These are phyloP conservation scores for Salinomyces thailandicus DNA, from an alignment of 2,329 filamentous ascomycete species.

Conservation along the genomic window DNA sequence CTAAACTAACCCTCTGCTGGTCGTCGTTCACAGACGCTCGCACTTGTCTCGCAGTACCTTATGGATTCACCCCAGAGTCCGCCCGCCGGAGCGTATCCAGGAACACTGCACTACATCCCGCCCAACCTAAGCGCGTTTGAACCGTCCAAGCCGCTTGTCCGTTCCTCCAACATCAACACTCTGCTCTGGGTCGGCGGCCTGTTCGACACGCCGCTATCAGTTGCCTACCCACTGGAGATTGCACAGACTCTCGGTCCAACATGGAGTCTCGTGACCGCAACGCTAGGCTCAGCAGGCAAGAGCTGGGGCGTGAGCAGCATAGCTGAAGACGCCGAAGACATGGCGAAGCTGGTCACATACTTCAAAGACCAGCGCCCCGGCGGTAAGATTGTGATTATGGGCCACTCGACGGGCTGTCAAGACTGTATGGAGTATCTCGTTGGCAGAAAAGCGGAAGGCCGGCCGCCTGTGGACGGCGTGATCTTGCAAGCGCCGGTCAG, in stretches of 20 bases:
- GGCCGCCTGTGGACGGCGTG: conserved; percentile 56
- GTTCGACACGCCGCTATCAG: conserved; percentile 56
- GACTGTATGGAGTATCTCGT: conserved; percentile 55
- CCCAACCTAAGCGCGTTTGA: conserved; percentile 37
- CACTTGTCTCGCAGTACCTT: no score
- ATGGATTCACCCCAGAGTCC: not conserved
- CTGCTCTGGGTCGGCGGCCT: conserved; percentile 62
- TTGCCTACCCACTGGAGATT: conserved; percentile 46
- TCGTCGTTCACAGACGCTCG: not conserved
- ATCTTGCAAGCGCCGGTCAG: conserved; percentile 73
- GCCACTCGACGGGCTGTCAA: conserved; percentile 59
- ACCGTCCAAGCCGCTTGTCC: conserved; percentile 23
- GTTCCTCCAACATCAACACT: conserved; percentile 39
- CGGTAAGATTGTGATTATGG: conserved; percentile 55
- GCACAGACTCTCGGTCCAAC: conserved; percentile 37
- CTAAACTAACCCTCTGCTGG: not conserved
- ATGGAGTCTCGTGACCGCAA: conserved; percentile 41
- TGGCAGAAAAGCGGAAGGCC: conserved; percentile 21
- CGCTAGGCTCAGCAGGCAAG: conserved; percentile 39
- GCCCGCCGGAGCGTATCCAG: conserved; percentile 13
- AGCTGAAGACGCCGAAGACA: conserved; percentile 43
- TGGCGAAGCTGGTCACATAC: conserved; percentile 43
- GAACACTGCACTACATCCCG: conserved; percentile 34
- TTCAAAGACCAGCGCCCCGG: conserved; percentile 32
- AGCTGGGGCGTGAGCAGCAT: conserved; percentile 47